Conservation (phyloP, 2,329 filamentous ascomycete species). For the Phaeosphaeria sp. region DNA sequence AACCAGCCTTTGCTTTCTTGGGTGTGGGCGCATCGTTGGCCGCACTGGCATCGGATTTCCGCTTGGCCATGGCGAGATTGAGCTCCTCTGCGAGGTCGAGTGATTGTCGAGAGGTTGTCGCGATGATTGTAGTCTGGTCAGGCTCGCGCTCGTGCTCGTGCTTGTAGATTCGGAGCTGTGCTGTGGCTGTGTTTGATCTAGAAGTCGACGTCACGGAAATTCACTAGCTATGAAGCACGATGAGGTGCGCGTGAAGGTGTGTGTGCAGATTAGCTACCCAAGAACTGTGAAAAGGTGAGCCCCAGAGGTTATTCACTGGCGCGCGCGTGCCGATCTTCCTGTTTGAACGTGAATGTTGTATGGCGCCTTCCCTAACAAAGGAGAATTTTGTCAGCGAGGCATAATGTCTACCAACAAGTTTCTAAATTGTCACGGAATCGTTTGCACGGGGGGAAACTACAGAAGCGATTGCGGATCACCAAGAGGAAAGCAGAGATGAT, state of each 20-base stretch:
- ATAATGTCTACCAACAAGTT: not conserved
- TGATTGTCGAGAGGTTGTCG: not conserved
- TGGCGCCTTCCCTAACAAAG: not conserved
- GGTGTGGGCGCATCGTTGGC: not conserved
- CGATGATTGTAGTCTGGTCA: not conserved
- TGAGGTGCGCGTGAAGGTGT: not conserved
- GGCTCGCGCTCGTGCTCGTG: not conserved
- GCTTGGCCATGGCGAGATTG: not conserved
- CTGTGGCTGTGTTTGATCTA: not conserved
- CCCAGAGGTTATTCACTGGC: not conserved
- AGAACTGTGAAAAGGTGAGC: not conserved
- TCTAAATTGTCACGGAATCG: not conserved
- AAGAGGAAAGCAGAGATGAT: no score
- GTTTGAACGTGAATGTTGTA: not conserved
- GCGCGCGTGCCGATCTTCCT: not conserved
- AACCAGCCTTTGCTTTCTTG: conserved; percentile 2
- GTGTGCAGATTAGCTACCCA: not conserved
- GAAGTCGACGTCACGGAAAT: not conserved
- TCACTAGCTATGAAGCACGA: not conserved
- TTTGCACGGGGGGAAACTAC: not conserved
- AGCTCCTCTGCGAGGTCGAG: not conserved
- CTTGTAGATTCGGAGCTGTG: not conserved
- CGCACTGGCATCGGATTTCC: not conserved
- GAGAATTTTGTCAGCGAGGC: not conserved
- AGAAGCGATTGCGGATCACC: no score